A percentile compares a stretch with the other conserved stretches of the same genome.
Conservation (phyloP, 768 basidiomycete genomes). For the Suillus spraguei region DNA sequence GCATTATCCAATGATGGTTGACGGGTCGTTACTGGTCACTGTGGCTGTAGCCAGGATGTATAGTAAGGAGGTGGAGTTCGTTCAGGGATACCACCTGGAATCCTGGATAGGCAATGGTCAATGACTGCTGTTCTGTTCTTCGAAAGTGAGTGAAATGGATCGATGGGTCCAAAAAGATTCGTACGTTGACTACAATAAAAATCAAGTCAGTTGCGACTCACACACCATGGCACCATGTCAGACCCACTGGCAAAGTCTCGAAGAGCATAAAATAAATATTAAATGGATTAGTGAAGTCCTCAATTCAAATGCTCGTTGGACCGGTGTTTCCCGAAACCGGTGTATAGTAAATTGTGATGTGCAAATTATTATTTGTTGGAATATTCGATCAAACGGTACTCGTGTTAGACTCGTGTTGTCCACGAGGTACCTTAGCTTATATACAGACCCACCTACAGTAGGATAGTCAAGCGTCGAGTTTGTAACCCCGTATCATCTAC, state of each 20-base stretch:
- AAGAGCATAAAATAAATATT: background rate
- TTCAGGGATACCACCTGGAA: background rate
- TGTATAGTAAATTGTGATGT: no score
- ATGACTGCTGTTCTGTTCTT: background rate
- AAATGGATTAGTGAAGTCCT: background rate
- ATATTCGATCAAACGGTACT: no score
- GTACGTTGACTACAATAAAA: background rate
- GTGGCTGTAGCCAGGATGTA: slow-evolving; percentile 74
- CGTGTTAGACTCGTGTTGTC: no score
- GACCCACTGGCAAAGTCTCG: background rate
- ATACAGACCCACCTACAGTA: no score
- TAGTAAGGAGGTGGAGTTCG: slow-evolving; percentile 21
- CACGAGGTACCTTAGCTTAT: no score
- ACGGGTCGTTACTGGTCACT: slow-evolving; percentile 86
- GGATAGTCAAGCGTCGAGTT: no score
- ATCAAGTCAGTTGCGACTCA: background rate
- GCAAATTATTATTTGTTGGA: no score
- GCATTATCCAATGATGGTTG: slow-evolving; percentile 77
- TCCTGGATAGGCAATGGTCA: no score
- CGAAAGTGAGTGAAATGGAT: background rate
- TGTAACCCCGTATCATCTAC: no score
- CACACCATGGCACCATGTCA: background rate
- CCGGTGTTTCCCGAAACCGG: no score
- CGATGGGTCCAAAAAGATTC: background rate
- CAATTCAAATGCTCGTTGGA: background rate